phyloP scores from a whole-genome alignment of 176 grass and related monocot species.

The Carex littledalei region DNA sequence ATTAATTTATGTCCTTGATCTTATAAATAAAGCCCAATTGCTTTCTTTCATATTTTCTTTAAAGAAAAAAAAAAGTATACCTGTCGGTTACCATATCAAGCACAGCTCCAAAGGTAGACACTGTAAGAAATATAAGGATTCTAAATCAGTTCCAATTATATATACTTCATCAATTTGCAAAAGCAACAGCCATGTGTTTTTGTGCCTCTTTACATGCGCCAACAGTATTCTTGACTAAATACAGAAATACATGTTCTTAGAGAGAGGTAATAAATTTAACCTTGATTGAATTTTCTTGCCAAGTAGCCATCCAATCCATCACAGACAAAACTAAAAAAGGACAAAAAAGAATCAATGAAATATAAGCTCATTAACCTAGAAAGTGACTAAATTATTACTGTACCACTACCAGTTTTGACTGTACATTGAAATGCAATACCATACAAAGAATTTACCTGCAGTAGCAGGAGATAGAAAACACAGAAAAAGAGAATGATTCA shows the following conservation, averaged over 20 bases:
- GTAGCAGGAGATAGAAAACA: background rate
- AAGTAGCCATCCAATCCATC: slow-evolving; percentile 50
- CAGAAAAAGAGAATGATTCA: background rate
- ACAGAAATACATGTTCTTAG: background rate
- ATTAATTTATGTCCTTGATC: background rate
- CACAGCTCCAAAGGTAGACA: slow-evolving; percentile 97
- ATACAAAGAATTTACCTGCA: background rate
- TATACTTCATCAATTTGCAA: background rate
- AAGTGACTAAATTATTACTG: background rate
- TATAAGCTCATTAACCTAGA: background rate
- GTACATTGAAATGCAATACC: background rate
- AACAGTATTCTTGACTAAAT: background rate
- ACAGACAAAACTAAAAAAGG: slow-evolving; percentile 37
- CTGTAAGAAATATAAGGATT: slow-evolving; percentile 32
- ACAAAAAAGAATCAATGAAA: background rate
- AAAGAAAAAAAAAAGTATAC: slow-evolving; percentile 27
- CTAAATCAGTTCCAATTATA: background rate
- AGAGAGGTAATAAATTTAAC: slow-evolving; percentile 13
- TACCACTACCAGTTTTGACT: background rate
- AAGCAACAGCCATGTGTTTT: background rate
- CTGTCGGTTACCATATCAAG: slow-evolving; percentile 99
- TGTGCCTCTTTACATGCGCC: background rate
- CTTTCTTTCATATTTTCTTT: slow-evolving; percentile 1
- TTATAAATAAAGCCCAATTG: background rate
- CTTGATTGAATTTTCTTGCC: slow-evolving; percentile 55